A percentile compares a stretch with the other conserved stretches of the same genome.
Conservation (phyloP, 177 flowering plant genomes). For the Vitis hybrid region DNA sequence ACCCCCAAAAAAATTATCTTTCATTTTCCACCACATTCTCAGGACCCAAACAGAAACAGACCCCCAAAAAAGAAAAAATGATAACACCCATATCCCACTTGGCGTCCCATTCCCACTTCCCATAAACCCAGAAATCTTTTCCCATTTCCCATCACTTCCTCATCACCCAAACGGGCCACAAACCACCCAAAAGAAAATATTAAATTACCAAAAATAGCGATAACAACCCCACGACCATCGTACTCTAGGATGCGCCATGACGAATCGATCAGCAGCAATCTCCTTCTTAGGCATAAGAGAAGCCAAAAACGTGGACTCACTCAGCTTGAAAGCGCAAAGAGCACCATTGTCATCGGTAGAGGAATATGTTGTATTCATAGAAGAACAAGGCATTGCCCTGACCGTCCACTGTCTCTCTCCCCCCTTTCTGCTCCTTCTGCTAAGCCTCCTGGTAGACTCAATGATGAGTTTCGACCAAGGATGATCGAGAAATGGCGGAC, state of each 20-base stretch:
- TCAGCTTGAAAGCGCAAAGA: conserved; percentile 46
- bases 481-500: not conserved
- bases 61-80: no score
- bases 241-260: conserved; percentile 67
- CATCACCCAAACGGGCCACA: not conserved
- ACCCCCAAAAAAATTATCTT: no score
- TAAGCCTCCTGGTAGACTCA: conserved; percentile 1
- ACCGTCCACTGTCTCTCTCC: conserved; percentile 5
- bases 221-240: conserved; percentile 86
- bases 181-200: not conserved
- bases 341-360: conserved; percentile 28
- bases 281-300: conserved; percentile 98
- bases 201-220: conserved; percentile 81
- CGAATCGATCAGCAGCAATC: conserved; percentile 84
- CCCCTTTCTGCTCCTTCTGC: not conserved
- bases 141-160: not conserved
- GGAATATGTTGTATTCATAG: not conserved
- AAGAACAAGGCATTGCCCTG: conserved; percentile 38
- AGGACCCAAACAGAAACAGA: no score
- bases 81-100: not conserved
- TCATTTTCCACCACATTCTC: no score
- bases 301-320: conserved; percentile 81
- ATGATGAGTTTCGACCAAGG: not conserved
- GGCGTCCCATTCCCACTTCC: no score
- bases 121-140: no score